A percentile compares a stretch with the other conserved stretches of the same genome.
Evolutionary conservation across 352 stramenopile species (phyloP).

Genomic region (Pythium dissotocum): DNA sequence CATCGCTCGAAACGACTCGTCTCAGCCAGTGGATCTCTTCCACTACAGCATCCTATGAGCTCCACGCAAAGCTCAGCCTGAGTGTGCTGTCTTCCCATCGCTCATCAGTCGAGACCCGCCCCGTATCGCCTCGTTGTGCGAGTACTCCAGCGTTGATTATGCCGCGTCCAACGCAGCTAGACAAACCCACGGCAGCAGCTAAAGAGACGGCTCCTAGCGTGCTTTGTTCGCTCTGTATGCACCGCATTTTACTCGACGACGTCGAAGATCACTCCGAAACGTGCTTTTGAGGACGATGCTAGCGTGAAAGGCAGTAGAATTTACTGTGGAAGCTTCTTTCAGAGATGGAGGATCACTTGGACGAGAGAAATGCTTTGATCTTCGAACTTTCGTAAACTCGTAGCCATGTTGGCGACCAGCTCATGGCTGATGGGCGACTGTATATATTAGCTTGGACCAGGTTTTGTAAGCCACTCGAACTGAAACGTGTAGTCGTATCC

Average conservation of each 20-base stretch:
- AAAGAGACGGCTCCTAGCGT: constrained; percentile 12
- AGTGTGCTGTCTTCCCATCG: constrained; percentile 22
- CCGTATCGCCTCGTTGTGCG: neutral
- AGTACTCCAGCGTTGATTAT: neutral
- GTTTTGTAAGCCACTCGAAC: neutral
- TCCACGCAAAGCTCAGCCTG: constrained; percentile 27
- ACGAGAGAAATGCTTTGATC: too few relatives aligned
- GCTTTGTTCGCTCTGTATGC: constrained; percentile 41
- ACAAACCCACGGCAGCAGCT: neutral
- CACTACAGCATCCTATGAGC: neutral
- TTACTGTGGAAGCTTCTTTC: too few relatives aligned
- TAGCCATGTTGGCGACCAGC: too few relatives aligned
- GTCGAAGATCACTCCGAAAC: constrained; percentile 42
- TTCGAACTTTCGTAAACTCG: too few relatives aligned
- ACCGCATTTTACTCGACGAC: constrained; percentile 32
- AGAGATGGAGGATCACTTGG: too few relatives aligned
- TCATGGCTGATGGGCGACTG: too few relatives aligned
- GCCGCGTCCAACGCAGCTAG: neutral
- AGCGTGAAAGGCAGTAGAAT: neutral
- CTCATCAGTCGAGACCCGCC: neutral
- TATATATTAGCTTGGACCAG: too few relatives aligned
- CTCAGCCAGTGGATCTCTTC: constrained; percentile 8
- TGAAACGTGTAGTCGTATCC: neutral
- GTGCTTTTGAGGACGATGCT: constrained; percentile 24
- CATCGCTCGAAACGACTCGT: neutral